Percentiles rank a stretch among this genome's conserved stretches.
These are phyloP conservation scores for Sanghuangporus baumii DNA, from an alignment of 1,284 basidiomycete species.

Conservation along the genomic window DNA sequence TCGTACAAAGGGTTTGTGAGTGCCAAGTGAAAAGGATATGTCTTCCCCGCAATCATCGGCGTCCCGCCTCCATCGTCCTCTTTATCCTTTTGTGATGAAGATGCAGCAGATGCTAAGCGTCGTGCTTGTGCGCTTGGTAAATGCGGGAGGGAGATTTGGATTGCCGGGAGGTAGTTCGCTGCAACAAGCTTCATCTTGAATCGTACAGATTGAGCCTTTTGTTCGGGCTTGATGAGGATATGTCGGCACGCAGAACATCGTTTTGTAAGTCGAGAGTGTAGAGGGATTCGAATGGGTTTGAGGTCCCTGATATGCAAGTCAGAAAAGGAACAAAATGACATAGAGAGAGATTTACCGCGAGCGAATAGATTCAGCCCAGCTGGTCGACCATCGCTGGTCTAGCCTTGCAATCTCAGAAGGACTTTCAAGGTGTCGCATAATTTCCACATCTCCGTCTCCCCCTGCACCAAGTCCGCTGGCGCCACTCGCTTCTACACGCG, in stretches of 20 bases:
- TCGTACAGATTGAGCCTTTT: slow-evolving; percentile 87
- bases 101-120: slow-evolving; percentile 25
- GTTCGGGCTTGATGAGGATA: slow-evolving; percentile 96
- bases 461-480: slow-evolving; percentile 47
- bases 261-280: slow-evolving; percentile 92
- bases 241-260: slow-evolving; percentile 92
- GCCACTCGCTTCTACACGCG: slow-evolving; percentile 55
- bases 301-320: slow-evolving; percentile 52
- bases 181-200: slow-evolving; percentile 98
- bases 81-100: slow-evolving; percentile 27
- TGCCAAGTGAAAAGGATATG: slow-evolving; percentile 83
- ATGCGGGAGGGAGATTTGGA: slow-evolving; percentile 70
- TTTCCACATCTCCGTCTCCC: slow-evolving; percentile 65
- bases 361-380: slow-evolving; percentile 68
- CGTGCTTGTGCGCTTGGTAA: slow-evolving; percentile 38
- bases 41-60: slow-evolving; percentile 62
- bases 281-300: slow-evolving; percentile 81
- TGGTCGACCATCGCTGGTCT: slow-evolving; percentile 77
- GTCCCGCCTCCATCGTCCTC: slow-evolving; percentile 3
- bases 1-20: slow-evolving; percentile 94
- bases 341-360: slow-evolving; percentile 46
- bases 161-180: slow-evolving; percentile 86
- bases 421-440: slow-evolving; percentile 56
- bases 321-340: slow-evolving; percentile 1
- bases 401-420: slow-evolving; percentile 63